Conservation (phyloP, 768 basidiomycete species). For the Pisolithus orientalis region DNA sequence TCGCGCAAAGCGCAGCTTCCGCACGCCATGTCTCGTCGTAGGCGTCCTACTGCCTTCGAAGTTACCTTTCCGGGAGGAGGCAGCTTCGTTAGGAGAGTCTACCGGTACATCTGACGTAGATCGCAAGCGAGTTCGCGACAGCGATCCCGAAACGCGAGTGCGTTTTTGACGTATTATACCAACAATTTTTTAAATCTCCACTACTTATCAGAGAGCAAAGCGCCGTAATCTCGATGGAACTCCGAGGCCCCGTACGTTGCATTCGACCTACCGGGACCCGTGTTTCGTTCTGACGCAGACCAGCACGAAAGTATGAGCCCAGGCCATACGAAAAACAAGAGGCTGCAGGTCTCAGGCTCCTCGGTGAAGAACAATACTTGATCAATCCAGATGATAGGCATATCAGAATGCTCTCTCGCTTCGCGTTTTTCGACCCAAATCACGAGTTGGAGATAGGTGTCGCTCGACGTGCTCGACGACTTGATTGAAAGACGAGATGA, state of each 20-base stretch:
- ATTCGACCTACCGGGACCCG: neutral
- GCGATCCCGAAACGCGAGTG: constrained; percentile 11
- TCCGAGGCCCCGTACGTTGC: constrained; percentile 11
- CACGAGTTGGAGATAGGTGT: constrained; percentile 40
- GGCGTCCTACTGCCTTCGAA: constrained; percentile 49
- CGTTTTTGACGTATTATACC: neutral
- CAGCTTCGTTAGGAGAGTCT: constrained; percentile 16
- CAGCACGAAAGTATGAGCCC: constrained; percentile 37
- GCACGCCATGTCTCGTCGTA: constrained; percentile 30
- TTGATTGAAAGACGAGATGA: constrained; percentile 24
- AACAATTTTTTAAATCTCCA: neutral
- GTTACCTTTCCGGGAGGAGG: constrained; percentile 49
- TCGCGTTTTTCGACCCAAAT: constrained; percentile 53
- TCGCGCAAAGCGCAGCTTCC: constrained; percentile 6
- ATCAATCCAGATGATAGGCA: constrained; percentile 40
- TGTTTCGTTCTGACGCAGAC: constrained; percentile 1
- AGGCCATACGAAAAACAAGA: constrained; percentile 31
- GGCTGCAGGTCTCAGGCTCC: constrained; percentile 27
- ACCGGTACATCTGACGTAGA: constrained; percentile 18
- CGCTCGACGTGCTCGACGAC: constrained; percentile 41
- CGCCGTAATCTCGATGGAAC: constrained; percentile 22
- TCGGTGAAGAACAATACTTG: constrained; percentile 37
- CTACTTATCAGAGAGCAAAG: constrained; percentile 13
- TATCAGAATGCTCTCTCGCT: constrained; percentile 50
- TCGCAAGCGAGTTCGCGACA: constrained; percentile 22